Base-by-base conservation (phyloP, 371 early-diverging fungal genomes). In the Actinomucor elegans region DNA sequence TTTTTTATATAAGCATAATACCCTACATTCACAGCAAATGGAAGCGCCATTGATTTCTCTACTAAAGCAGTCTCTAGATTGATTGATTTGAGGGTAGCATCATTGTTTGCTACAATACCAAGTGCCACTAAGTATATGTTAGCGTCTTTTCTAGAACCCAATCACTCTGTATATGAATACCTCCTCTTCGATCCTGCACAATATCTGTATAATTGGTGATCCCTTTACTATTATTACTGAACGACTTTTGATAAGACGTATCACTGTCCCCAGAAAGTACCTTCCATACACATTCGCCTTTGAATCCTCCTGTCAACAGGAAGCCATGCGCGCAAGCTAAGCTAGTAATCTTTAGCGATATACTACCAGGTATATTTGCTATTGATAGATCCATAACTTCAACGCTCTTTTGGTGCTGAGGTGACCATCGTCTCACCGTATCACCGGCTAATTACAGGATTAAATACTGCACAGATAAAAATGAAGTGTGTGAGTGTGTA, bases 1-100 rank as follows among this genome's bases (percentile, higher is more conserved):
- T 42, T 17, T 15, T 47, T 18, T 11, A 21, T 20, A n/a, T 27
- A 24, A 0, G 12, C 3, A 11, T 26, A 14, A 20, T 20, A 17
- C 33, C 72, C 55, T 79, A 88, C 90, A 66, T 93, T 91, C 23
- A 82, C 84, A 11, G 88, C 79, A 80, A 84, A 89, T 0, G 69
- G 74, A 33, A 90, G 77, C 3, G 48, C 26, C 33, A 79, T 58
- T 3, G 66, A 57, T 2, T 56, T 50, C 1, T 59, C 62, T 0
- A 76, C 64, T 17, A 55, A 21, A 44, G 79, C 38, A 0, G 75
- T 65, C 7, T 51, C 59, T 36, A 88, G 32, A 47, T 89, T 77
- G 55, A 93, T 54, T 12, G 68, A 55, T 12, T 87, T 75, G 14
- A 80, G 63, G 1, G 44, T 56, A 7, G 67, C 53, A 55, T 87